Evolutionary conservation across 345 rosid genomes (phyloP).

Genomic region (Camelina hispida): DNA sequence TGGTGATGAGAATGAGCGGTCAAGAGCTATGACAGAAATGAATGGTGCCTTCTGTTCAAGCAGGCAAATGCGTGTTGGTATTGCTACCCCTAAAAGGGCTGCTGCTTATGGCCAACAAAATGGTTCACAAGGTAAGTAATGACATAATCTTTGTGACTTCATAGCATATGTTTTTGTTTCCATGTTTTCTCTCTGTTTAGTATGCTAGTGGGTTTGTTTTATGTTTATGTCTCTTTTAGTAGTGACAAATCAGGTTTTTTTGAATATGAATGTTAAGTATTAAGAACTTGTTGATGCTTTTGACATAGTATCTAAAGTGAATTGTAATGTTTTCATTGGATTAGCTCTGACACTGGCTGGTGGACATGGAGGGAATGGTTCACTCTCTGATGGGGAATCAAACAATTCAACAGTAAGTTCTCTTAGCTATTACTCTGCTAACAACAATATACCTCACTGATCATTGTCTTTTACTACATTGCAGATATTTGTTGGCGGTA

Average conservation of each 20-base stretch:
- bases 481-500: conserved; percentile 90
- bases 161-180: not conserved
- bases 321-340: conserved; percentile 25
- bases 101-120: conserved; percentile 66
- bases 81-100: conserved; percentile 85
- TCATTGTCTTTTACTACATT: conserved; percentile 15
- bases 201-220: not conserved
- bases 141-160: not conserved
- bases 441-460: conserved; percentile 14
- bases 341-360: conserved; percentile 75
- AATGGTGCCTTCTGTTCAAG: conserved; percentile 78
- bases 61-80: conserved; percentile 84
- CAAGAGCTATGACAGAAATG: conserved; percentile 85
- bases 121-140: conserved; percentile 72
- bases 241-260: not conserved
- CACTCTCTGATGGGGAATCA: conserved; percentile 66
- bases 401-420: conserved; percentile 81
- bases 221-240: not conserved
- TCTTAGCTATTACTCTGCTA: conserved; percentile 25
- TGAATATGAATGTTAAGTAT: not conserved
- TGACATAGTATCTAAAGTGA: conserved; percentile 28
- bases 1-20: conserved; percentile 77
- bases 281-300: conserved; percentile 22
- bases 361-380: conserved; percentile 71
- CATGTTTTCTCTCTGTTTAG: too few relatives aligned